A percentile compares a stretch with the other conserved stretches of the same genome.
These are phyloP conservation scores for Fusarium transvaalense DNA, from an alignment of 2,329 filamentous ascomycete genomes.

Conservation along the genomic window DNA sequence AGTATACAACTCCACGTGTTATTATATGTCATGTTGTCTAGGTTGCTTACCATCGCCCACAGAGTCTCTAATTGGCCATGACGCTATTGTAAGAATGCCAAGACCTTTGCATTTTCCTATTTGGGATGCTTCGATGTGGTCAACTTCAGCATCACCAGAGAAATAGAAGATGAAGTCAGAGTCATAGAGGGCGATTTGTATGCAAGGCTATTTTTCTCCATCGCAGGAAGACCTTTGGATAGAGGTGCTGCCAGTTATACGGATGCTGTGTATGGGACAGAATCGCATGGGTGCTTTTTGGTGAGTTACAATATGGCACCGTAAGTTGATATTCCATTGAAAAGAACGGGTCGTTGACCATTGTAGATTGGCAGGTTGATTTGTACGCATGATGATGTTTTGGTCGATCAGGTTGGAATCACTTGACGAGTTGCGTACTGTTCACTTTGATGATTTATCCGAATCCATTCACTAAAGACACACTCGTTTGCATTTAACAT, in stretches of 20 bases:
- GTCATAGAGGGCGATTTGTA: no score
- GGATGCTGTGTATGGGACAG: conserved; percentile 60
- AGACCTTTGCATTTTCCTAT: conserved; percentile 38
- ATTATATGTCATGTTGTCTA: background rate
- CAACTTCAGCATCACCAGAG: background rate
- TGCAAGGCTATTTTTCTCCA: conserved; percentile 9
- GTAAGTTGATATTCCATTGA: conserved; percentile 5
- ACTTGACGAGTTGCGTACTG: conserved; percentile 21
- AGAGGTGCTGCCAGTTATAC: conserved; percentile 62
- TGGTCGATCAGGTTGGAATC: conserved; percentile 36
- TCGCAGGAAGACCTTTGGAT: conserved; percentile 50
- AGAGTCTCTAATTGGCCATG: conserved; percentile 28
- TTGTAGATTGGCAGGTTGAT: conserved; percentile 34
- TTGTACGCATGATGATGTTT: conserved; percentile 25
- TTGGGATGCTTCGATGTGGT: conserved; percentile 2
- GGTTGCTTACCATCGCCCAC: rapidly evolving
- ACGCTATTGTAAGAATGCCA: conserved; percentile 23
- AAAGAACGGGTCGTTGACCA: background rate
- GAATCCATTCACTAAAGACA: background rate
- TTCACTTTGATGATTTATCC: conserved; percentile 43
- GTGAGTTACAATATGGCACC: conserved; percentile 58
- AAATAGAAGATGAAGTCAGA: background rate
- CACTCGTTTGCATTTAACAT: background rate
- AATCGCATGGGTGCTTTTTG: conserved; percentile 65
- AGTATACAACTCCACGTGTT: background rate